Percentiles rank a stretch among this genome's conserved stretches.
These are phyloP conservation scores for Trichocladium antarcticum DNA, from an alignment of 495 filamentous ascomycete genomes.

Conservation along the genomic window DNA sequence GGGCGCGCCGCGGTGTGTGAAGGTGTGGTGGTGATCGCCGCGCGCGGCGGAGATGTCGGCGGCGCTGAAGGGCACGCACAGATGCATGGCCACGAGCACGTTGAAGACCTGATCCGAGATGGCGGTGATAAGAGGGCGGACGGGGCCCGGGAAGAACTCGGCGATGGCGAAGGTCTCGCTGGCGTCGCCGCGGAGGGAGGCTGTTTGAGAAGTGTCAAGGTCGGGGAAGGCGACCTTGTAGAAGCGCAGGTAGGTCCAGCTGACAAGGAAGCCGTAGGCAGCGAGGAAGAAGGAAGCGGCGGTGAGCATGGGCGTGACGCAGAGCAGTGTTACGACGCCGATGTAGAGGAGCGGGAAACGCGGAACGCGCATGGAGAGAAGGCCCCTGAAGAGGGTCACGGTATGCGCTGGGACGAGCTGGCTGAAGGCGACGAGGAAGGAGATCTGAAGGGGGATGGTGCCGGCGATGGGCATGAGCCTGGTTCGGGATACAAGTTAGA, in stretches of 20 bases:
- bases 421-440: slow-evolving; percentile 95
- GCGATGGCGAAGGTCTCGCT: slow-evolving; percentile 92
- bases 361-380: slow-evolving; percentile 77
- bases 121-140: slow-evolving; percentile 64
- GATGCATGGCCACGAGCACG: slow-evolving; percentile 54
- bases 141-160: slow-evolving; percentile 84
- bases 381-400: slow-evolving; percentile 79
- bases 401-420: slow-evolving; percentile 97
- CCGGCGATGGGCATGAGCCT: slow-evolving; percentile 75
- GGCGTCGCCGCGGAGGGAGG: slow-evolving; percentile 66
- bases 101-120: slow-evolving; percentile 66
- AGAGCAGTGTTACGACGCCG: slow-evolving; percentile 63
- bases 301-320: slow-evolving; percentile 71
- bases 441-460: slow-evolving; percentile 77
- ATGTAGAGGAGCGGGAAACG: slow-evolving; percentile 85
- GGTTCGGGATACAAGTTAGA: slow-evolving; percentile 15
- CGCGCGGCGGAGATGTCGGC: slow-evolving; percentile 69
- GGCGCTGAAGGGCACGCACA: slow-evolving; percentile 79
- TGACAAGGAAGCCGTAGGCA: slow-evolving; percentile 69
- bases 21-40: slow-evolving; percentile 29
- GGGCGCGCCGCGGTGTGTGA: slow-evolving; percentile 47
- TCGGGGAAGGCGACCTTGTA: slow-evolving; percentile 63
- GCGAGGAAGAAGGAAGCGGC: slow-evolving; percentile 72
- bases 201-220: slow-evolving; percentile 52
- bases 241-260: slow-evolving; percentile 96